Percentiles rank a stretch among this genome's conserved stretches.
Conservation (phyloP, 805 yeast species). For the Clavispora phyllophila region DNA sequence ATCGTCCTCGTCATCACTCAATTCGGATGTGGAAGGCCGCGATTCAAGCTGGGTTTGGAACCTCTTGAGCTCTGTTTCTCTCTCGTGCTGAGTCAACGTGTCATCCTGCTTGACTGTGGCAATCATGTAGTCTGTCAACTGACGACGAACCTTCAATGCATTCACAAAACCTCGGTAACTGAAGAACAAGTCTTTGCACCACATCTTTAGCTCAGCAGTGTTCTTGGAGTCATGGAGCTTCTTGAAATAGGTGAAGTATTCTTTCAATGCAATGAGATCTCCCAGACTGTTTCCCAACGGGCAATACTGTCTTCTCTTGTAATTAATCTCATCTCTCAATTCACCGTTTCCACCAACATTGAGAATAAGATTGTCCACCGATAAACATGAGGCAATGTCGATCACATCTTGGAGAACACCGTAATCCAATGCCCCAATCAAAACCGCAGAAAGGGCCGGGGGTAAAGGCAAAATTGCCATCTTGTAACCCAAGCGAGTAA, state of each 20-base stretch:
- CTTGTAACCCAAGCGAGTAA: constrained; percentile 74
- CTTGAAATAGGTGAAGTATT: constrained; percentile 56
- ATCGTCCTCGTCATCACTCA: constrained; percentile 20
- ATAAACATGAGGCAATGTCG: constrained; percentile 87
- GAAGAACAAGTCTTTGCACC: constrained; percentile 80
- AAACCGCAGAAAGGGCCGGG: constrained; percentile 87
- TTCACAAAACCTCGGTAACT: constrained; percentile 77
- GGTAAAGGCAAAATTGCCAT: constrained; percentile 88
- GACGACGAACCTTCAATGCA: constrained; percentile 70
- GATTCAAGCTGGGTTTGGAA: constrained; percentile 22
- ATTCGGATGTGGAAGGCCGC: constrained; percentile 11
- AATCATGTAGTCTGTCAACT: constrained; percentile 65
- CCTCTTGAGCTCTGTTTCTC: constrained; percentile 21
- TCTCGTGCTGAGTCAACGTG: constrained; percentile 20
- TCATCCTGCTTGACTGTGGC: constrained; percentile 42
- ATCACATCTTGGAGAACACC: constrained; percentile 62
- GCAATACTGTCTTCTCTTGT: constrained; percentile 62
- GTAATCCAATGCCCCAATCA: constrained; percentile 61
- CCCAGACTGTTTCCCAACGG: constrained; percentile 72
- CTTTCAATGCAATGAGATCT: constrained; percentile 79
- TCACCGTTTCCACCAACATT: constrained; percentile 69
- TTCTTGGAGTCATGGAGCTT: constrained; percentile 24
- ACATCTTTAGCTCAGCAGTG: constrained; percentile 55
- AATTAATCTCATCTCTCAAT: constrained; percentile 78
- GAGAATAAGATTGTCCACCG: constrained; percentile 82